Percentiles rank a stretch among this genome's conserved stretches.
These are phyloP conservation scores for Neofusicoccum ribis DNA, from an alignment of 2,329 filamentous ascomycete genomes.

Conservation along the genomic window DNA sequence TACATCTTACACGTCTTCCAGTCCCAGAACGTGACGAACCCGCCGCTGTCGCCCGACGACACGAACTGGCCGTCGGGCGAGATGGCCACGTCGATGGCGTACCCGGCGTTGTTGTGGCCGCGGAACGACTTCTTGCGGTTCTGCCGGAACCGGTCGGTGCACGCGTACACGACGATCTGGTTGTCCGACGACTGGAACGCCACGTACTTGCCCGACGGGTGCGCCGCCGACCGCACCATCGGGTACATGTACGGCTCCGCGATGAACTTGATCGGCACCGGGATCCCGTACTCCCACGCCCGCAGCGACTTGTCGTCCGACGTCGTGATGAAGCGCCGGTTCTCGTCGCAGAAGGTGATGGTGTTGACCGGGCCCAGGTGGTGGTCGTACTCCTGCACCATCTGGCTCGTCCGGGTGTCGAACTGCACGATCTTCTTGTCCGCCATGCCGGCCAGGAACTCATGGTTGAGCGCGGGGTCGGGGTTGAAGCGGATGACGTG, in stretches of 20 bases:
- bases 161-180: conserved; percentile 93
- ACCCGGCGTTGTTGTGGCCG: conserved; percentile 93
- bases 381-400: conserved; percentile 97
- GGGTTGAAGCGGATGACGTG: conserved; percentile 96
- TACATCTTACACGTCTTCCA: conserved; percentile 99
- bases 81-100: conserved; percentile 85
- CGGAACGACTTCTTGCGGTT: conserved; percentile 97
- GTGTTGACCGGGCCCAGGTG: conserved; percentile 98
- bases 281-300: conserved; percentile 96
- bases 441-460: conserved; percentile 95
- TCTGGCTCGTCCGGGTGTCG: conserved; percentile 77
- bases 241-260: conserved; percentile 98
- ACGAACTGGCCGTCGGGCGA: conserved; percentile 92
- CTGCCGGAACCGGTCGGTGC: conserved; percentile 93
- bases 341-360: conserved; percentile 92
- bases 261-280: conserved; percentile 97
- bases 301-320: conserved; percentile 95
- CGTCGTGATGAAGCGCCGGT: conserved; percentile 94
- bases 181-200: conserved; percentile 94
- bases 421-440: conserved; percentile 99
- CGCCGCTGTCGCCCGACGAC: conserved; percentile 80
- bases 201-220: conserved; percentile 91
- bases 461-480: conserved; percentile 70
- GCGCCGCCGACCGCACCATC: conserved; percentile 79
- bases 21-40: conserved; percentile 95